Evolutionary conservation across 2,329 filamentous ascomycete species (phyloP), one percentile per base, ranked within the genome.

Genomic region (Alternaria gaisen): DNA sequence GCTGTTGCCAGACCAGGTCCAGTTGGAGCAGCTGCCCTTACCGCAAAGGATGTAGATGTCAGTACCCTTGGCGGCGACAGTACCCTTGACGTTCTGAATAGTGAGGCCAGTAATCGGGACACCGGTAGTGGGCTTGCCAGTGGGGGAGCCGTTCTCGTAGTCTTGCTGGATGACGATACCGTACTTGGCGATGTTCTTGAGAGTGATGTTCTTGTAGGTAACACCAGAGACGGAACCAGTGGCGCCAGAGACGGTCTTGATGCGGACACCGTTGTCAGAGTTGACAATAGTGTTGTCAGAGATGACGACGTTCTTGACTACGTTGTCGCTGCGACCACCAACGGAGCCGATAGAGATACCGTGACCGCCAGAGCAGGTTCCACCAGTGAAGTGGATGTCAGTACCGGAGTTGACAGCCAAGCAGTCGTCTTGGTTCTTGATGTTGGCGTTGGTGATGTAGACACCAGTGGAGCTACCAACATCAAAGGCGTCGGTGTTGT

Each of bases 381-480:
- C 79, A 41, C 78, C 78, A 6, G 57, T 60, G 62, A 79, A 77
- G 53, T 69, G 69, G 57, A 79, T 79, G 62, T 79, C 68, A 22
- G 78, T 82, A 56, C 86, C 85, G 2, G 83, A 86, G 78, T 87
- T 88, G 67, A 88, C 77, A 34, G 86, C 86, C 11, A 88, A 75
- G 68, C 86, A 88, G 69, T 88, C 86, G 61, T 88, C 86, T 75
- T 88, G 86, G 77, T 87, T 87, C 71, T 84, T 80, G 56, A 87
- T 79, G 56, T 77, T 81, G 26, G 84, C 84, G 42, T 82, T 81
- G 53, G 78, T 78, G 71, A 88, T 87, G 52, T 78, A 82, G 38
- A 87, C 77, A 36, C 79, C 79, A 24, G 75, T 79, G 16, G 80
- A 83, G 36, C 73, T 78, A 51, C 84, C 83, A 50, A 88, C 81